Evolutionary conservation across 192 early-diverging fungal species (phyloP).

Genomic region (Pilobolus umbonatus): DNA sequence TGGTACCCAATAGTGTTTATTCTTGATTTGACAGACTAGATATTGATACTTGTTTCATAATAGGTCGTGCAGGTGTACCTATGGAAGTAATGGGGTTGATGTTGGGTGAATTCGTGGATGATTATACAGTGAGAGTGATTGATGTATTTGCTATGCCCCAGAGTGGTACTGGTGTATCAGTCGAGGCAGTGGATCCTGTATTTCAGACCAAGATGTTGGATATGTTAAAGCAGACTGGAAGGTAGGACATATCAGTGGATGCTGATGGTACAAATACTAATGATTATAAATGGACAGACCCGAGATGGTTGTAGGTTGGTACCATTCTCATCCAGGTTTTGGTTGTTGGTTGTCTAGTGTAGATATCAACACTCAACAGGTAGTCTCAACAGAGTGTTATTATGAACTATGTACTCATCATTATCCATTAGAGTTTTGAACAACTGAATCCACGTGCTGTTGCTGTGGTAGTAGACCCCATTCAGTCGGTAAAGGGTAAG

Average conservation of each 20-base stretch:
- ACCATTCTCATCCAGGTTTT: slow-evolving; percentile 99
- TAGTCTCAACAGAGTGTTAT: slow-evolving; percentile 20
- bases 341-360: slow-evolving; percentile 99
- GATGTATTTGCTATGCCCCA: slow-evolving; percentile 99
- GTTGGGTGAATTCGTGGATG: slow-evolving; percentile 99
- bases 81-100: slow-evolving; percentile 99
- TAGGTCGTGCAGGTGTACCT: slow-evolving; percentile 93
- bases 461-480: slow-evolving; percentile 98
- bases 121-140: slow-evolving; percentile 98
- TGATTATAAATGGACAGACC: slow-evolving; percentile 49
- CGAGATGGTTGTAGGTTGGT: slow-evolving; percentile 99
- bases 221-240: slow-evolving; percentile 98
- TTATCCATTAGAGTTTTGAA: slow-evolving; percentile 72
- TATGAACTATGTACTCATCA: not conserved
- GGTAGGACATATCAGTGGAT: slow-evolving; percentile 42
- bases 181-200: slow-evolving; percentile 98
- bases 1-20: slow-evolving; percentile 41
- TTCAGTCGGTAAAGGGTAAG: slow-evolving; percentile 99
- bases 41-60: slow-evolving; percentile 9
- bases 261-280: not conserved
- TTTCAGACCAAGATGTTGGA: slow-evolving; percentile 99
- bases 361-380: slow-evolving; percentile 98
- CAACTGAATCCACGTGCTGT: slow-evolving; percentile 89
- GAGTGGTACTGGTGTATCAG: slow-evolving; percentile 97
- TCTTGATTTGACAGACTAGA: not conserved